phyloP scores from a whole-genome alignment of 2,329 filamentous ascomycete genomes.

The Calonectria montana region DNA sequence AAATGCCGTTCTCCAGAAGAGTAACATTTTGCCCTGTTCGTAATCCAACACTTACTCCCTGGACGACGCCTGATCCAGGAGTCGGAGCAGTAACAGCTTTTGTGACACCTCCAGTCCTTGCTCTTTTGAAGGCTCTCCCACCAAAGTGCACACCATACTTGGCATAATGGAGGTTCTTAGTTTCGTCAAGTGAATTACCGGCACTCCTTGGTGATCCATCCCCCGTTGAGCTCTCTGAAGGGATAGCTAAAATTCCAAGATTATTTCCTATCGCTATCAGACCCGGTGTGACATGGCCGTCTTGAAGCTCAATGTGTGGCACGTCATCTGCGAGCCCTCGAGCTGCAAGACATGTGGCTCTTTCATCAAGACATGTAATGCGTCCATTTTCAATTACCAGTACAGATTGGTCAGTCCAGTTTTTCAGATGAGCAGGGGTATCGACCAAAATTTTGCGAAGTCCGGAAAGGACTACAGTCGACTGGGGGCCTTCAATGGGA shows the following conservation, averaged over 20 bases:
- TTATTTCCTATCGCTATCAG: not conserved
- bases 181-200: not conserved
- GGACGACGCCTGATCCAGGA: not conserved
- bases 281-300: not conserved
- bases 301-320: not conserved
- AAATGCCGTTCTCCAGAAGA: not conserved
- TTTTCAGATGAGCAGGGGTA: not conserved
- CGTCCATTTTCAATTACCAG: not conserved
- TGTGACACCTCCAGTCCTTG: not conserved
- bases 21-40: not conserved
- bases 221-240: not conserved
- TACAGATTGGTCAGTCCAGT: not conserved
- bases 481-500: not conserved
- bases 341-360: not conserved
- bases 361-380: not conserved
- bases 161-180: not conserved
- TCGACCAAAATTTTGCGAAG: not conserved
- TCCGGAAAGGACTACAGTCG: not conserved
- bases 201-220: not conserved
- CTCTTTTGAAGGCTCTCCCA: not conserved
- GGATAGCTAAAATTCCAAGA: not conserved
- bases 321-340: not conserved
- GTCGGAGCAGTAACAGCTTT: not conserved
- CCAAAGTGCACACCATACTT: conserved; percentile 10
- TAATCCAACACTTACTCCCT: not conserved